Evolutionary conservation across 2,329 filamentous ascomycete genomes (phyloP), one percentile per base, ranked within the genome.

Genomic region (Periconia macrospinosa): DNA sequence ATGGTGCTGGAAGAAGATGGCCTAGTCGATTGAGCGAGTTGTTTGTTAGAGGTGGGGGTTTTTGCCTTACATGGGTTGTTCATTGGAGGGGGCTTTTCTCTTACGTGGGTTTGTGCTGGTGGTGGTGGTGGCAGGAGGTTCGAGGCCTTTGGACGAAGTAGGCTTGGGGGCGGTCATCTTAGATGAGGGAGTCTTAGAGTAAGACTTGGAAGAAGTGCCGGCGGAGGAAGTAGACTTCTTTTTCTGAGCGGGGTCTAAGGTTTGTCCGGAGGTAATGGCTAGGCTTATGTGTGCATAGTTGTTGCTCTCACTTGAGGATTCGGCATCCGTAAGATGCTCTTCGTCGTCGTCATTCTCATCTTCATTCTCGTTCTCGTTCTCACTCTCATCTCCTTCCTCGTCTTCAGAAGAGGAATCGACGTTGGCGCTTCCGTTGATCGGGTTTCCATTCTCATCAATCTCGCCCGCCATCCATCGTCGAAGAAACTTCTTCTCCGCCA

Each of bases 381-480:
- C 15, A 40, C 41, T n/a, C 43, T 44, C 45, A 43, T 49, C 51
- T 15, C n/a, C 19, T 5, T 30, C 23, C 17, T 45, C 35, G 20
- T 47, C 19, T 6, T 18, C 33, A 3, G 33, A 37, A 37, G 33
- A 14, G 11, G 15, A 37, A 37, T 37, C 15, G 5, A 10, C 11
- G 33, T 6, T 37, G 33, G 33, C 5, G 15, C 33, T 37, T n/a
- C 19, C 30, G 13, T 14, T 33, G 8, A 55, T 56, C 1, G 11
- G 10, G 7, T 59, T 57, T 2, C 60, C 64, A 2, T 59, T 19
- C 18, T 58, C 59, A 23, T 68, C 63, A 18, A 66, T 62, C n/a
- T 45, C 50, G 6, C 64, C 63, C 3, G 53, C 57, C 14, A 50
- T 10, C 18, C 37, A 68, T 10, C 62, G 58, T 17, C 44, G 47